A percentile compares a stretch with the other conserved stretches of the same genome.
Conservation (phyloP, 441 rosid genomes). For the Codiaeum variegatum region DNA sequence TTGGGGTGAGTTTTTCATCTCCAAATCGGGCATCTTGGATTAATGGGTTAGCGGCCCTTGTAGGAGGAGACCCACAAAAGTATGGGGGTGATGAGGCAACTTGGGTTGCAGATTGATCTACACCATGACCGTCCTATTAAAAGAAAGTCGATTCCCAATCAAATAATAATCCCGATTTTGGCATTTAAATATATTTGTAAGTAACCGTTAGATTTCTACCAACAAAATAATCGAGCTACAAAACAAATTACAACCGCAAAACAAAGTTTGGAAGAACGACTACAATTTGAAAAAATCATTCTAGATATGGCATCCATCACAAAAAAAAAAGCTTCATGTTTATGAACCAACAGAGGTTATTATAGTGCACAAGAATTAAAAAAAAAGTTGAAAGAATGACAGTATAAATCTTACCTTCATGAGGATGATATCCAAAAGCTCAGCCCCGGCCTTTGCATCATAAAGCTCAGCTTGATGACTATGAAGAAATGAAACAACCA, state of each 20-base stretch:
- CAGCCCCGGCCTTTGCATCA: slow-evolving; percentile 60
- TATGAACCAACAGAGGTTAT: neutral
- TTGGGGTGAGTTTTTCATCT: slow-evolving; percentile 39
- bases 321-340: no score
- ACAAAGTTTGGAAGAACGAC: neutral
- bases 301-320: neutral
- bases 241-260: neutral
- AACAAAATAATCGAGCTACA: neutral
- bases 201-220: neutral
- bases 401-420: slow-evolving; percentile 42
- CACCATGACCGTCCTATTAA: slow-evolving; percentile 54
- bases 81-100: slow-evolving; percentile 65
- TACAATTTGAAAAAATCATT: neutral
- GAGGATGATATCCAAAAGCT: slow-evolving; percentile 68
- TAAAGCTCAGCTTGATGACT: slow-evolving; percentile 54
- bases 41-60: slow-evolving; percentile 71
- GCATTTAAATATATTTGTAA: no score
- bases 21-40: slow-evolving; percentile 71
- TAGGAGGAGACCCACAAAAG: slow-evolving; percentile 80
- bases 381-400: neutral
- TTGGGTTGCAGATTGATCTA: slow-evolving; percentile 36
- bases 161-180: neutral
- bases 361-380: neutral
- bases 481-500: slow-evolving; percentile 3
- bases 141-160: neutral